A percentile compares a stretch with the other conserved stretches of the same genome.
phyloP scores from a whole-genome alignment of 2,329 filamentous ascomycete genomes.

The Stenocarpella maydis region DNA sequence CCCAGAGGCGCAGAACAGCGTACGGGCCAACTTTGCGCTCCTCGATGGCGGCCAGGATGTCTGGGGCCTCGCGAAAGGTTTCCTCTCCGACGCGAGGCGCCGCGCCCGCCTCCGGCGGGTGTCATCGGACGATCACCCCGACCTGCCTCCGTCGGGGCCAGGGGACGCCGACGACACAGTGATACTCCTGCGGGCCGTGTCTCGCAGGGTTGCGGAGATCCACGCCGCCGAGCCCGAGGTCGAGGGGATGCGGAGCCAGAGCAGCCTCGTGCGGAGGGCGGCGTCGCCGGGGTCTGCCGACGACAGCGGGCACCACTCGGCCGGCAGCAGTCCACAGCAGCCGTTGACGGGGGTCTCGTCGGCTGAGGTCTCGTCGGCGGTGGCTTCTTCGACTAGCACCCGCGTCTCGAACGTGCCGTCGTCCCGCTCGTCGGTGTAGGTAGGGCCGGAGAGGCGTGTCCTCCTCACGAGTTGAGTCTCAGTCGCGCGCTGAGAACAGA shows the following conservation, averaged over 20 bases:
- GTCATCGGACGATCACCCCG: neutral
- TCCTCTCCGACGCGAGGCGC: neutral
- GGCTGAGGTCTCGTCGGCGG: neutral
- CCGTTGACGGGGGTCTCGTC: neutral
- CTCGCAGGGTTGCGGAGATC: neutral
- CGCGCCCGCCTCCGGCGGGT: neutral
- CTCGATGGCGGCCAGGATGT: slow-evolving; percentile 25
- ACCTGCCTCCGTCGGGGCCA: neutral
- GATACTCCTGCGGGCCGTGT: neutral
- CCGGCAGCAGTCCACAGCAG: neutral
- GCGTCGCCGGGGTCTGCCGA: neutral
- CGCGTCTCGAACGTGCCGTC: neutral
- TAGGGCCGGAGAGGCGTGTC: neutral
- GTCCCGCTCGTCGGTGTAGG: too few species aligned
- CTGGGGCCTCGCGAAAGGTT: neutral
- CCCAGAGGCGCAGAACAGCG: neutral
- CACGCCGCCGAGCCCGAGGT: neutral
- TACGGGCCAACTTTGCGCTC: neutral
- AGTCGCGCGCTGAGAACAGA: neutral
- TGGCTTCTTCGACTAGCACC: neutral
- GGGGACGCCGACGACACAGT: neutral
- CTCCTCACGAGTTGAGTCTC: neutral
- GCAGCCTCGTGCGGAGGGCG: neutral
- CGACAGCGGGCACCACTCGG: slow-evolving; percentile 32
- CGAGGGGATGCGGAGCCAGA: slow-evolving; percentile 4